These are phyloP conservation scores for Fusarium pseudograminearum DNA, from an alignment of 2,329 filamentous ascomycete genomes.

Conservation along the genomic window DNA sequence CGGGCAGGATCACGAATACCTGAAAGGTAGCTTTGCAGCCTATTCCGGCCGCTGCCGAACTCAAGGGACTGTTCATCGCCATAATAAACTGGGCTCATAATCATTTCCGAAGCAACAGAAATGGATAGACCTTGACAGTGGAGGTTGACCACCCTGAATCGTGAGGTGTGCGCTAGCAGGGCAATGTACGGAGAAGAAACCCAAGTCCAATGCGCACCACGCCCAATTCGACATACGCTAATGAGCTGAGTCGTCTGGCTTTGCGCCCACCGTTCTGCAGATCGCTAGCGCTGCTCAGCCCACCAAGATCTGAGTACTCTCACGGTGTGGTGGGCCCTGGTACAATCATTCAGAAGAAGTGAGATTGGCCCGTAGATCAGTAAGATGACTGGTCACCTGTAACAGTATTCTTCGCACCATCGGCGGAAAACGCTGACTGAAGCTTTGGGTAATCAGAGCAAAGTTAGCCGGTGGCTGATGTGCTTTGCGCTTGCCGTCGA, in stretches of 20 bases:
- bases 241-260: conserved; percentile 46
- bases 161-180: conserved; percentile 28
- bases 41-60: conserved; percentile 33
- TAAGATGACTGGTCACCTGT: conserved; percentile 45
- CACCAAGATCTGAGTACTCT: conserved; percentile 47
- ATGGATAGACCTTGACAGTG: conserved; percentile 13
- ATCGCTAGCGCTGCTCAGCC: conserved; percentile 47
- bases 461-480: conserved; percentile 22
- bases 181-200: conserved; percentile 24
- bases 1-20: not conserved
- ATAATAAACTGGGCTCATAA: conserved; percentile 12
- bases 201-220: conserved; percentile 29
- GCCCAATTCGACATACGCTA: conserved; percentile 40
- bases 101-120: conserved; percentile 21
- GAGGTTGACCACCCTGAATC: conserved; percentile 30
- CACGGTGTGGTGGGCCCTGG: conserved; percentile 39
- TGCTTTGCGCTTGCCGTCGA: conserved; percentile 16
- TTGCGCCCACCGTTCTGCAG: conserved; percentile 47
- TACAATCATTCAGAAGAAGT: conserved; percentile 40
- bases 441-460: conserved; percentile 8
- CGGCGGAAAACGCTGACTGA: conserved; percentile 20
- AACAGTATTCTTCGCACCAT: conserved; percentile 18
- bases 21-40: conserved; percentile 6
- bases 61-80: conserved; percentile 22
- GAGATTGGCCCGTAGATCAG: conserved; percentile 48